Evolutionary conservation across 1,284 basidiomycete species (phyloP), one percentile per base, ranked within the genome.

Genomic region (Schizopora paradoxa): DNA sequence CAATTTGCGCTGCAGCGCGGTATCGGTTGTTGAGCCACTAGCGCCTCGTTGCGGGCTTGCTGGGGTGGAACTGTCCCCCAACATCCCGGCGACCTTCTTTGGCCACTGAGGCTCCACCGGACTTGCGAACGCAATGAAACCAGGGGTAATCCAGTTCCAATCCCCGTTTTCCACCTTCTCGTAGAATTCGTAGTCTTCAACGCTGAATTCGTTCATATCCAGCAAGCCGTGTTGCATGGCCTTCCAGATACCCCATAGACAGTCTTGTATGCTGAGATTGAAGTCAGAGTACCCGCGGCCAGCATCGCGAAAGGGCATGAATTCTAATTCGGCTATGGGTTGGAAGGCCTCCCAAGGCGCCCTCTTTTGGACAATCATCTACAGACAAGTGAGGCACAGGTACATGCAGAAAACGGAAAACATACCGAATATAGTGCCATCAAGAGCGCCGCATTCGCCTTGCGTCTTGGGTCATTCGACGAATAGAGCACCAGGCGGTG

Each of bases 81-180:
- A 59, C 68, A 75, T 53, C 66, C 67, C 61, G 25, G 83, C 82
- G 61, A 77, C 82, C 64, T 67, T 71, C 64, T 86, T 86, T 56
- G 86, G 69, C 82, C 83, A 90, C 44, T 69, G 68, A 0, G 79
- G 72, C 61, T 92, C 93, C 49, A 91, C 79, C 0, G 95, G 96
- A 0, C 90, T 94, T 1, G 96, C 96, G 58, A 99, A 98, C 6
- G 96, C 94, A 54, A 99, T 89, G 62, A 94, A 95, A 51, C 83
- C 77, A 33, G 91, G 88, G 1, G 87, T 89, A 64, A 97, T 76
- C 89, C 90, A 91, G 61, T 99, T 99, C 84, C 95, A 94, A 64
- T 99, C 96, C 4, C 96, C 96, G 59, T 96, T 93, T 68, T 91
- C 86, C 26, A 94, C 91, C 61, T 91, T 92, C 65, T 96, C 95